Conservation (phyloP, 768 basidiomycete species). For the Boletales sp. region DNA sequence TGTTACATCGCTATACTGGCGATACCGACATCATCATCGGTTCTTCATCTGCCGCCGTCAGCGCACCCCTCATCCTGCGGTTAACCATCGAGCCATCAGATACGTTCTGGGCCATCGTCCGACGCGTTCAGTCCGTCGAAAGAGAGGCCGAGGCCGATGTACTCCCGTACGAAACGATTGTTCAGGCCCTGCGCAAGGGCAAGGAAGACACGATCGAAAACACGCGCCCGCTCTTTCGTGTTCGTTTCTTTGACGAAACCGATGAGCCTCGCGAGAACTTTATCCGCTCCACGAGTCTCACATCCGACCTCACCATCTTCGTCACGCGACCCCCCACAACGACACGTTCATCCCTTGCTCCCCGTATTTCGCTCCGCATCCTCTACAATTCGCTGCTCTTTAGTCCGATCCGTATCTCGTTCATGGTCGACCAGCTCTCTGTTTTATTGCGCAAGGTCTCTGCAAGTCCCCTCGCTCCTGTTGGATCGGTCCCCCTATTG, state of each 20-base stretch:
- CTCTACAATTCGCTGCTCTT: slow-evolving; percentile 96
- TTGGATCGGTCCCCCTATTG: slow-evolving; percentile 79
- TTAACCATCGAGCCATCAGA: slow-evolving; percentile 80
- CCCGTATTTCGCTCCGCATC: slow-evolving; percentile 74
- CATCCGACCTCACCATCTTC: slow-evolving; percentile 92
- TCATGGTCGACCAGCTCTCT: slow-evolving; percentile 83
- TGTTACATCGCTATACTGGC: slow-evolving; percentile 94
- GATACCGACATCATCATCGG: slow-evolving; percentile 93
- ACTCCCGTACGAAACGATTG: slow-evolving; percentile 76
- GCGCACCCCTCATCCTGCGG: slow-evolving; percentile 80
- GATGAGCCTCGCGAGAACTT: slow-evolving; percentile 71
- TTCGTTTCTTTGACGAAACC: slow-evolving; percentile 95
- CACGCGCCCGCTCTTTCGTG: slow-evolving; percentile 73
- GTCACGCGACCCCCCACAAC: slow-evolving; percentile 70
- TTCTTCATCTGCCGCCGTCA: slow-evolving; percentile 72
- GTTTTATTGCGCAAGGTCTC: slow-evolving; percentile 71
- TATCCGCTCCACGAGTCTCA: slow-evolving; percentile 74
- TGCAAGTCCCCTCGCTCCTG: slow-evolving; percentile 58
- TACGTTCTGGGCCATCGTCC: slow-evolving; percentile 85
- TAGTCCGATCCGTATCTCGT: slow-evolving; percentile 68
- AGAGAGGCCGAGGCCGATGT: slow-evolving; percentile 77
- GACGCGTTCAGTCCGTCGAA: slow-evolving; percentile 81
- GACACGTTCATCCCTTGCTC: slow-evolving; percentile 66
- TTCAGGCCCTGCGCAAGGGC: slow-evolving; percentile 61
- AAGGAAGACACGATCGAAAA: slow-evolving; percentile 56